These are phyloP conservation scores for Flueggea neowawraea DNA, from an alignment of 441 rosid genomes.

Conservation along the genomic window DNA sequence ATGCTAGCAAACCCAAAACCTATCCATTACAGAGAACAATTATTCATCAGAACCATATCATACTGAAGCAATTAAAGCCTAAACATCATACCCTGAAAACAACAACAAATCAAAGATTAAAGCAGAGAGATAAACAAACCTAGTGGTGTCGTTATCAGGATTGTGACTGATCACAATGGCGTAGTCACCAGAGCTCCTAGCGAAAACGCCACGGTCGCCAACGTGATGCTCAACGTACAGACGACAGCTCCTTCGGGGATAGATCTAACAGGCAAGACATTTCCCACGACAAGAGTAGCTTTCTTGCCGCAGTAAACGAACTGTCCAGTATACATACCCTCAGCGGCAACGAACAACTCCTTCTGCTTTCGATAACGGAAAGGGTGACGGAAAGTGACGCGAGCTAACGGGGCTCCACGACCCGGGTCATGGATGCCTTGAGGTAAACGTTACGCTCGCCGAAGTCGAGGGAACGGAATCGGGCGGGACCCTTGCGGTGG, in stretches of 20 bases:
- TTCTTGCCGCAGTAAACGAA: slow-evolving; percentile 74
- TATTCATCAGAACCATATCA: no score
- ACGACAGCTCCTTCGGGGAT: slow-evolving; percentile 81
- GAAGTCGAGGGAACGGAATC: slow-evolving; percentile 70
- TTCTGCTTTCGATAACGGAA: slow-evolving; percentile 77
- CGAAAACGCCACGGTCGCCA: slow-evolving; percentile 73
- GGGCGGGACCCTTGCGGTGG: slow-evolving; percentile 84
- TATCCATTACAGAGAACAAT: no score
- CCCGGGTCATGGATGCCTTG: slow-evolving; percentile 80
- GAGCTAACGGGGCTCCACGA: slow-evolving; percentile 77
- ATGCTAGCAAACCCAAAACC: no score
- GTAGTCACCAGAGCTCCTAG: slow-evolving; percentile 69
- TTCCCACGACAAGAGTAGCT: slow-evolving; percentile 67
- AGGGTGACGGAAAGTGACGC: slow-evolving; percentile 66
- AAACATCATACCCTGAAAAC: background rate
- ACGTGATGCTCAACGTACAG: slow-evolving; percentile 75
- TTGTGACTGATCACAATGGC: slow-evolving; percentile 73
- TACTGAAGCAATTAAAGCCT: background rate
- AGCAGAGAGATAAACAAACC: slow-evolving; percentile 19
- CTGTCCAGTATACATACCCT: slow-evolving; percentile 79
- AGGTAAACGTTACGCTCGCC: slow-evolving; percentile 79
- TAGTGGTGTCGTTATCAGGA: slow-evolving; percentile 73
- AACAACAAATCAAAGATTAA: background rate
- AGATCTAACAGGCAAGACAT: slow-evolving; percentile 62
- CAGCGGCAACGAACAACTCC: slow-evolving; percentile 83